A percentile compares a stretch with the other conserved stretches of the same genome.
Conservation (phyloP, 345 rosid genomes). For the Brassica rapa region DNA sequence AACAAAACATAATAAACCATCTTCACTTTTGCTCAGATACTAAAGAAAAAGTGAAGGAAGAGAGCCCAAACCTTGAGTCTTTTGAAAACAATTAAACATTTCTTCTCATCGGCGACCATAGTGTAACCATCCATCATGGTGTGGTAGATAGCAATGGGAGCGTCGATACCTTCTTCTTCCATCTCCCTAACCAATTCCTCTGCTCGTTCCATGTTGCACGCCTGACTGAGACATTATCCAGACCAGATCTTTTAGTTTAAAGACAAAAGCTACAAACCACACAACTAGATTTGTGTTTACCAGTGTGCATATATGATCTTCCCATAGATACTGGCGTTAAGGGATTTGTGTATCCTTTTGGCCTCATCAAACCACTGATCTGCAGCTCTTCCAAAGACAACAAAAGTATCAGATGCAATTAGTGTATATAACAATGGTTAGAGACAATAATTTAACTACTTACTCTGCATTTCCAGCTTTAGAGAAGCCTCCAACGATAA, state of each 20-base stretch:
- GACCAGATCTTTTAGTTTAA: constrained; percentile 15
- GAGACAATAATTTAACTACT: constrained; percentile 37
- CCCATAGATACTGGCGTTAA: constrained; percentile 87
- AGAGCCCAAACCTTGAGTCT: constrained; percentile 72
- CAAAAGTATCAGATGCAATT: constrained; percentile 44
- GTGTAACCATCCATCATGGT: constrained; percentile 99
- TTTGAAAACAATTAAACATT: constrained; percentile 79
- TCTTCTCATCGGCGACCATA: constrained; percentile 74
- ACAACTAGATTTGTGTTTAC: constrained; percentile 41
- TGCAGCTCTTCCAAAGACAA: constrained; percentile 87
- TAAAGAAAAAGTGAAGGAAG: neutral
- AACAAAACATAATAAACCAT: neutral
- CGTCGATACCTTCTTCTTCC: constrained; percentile 98
- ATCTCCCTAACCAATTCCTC: constrained; percentile 88
- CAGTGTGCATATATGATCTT: constrained; percentile 89
- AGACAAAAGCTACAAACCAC: constrained; percentile 3
- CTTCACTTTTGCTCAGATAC: constrained; percentile 13
- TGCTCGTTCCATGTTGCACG: constrained; percentile 73
- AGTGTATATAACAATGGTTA: neutral
- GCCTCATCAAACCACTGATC: constrained; percentile 90
- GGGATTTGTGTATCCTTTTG: constrained; percentile 53
- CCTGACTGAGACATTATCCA: constrained; percentile 54
- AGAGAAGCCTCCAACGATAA: constrained; percentile 85
- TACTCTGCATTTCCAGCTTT: constrained; percentile 80
- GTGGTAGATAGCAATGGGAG: constrained; percentile 87